phyloP scores from a whole-genome alignment of 2,329 filamentous ascomycete species.

The Trichoderma sp. region DNA sequence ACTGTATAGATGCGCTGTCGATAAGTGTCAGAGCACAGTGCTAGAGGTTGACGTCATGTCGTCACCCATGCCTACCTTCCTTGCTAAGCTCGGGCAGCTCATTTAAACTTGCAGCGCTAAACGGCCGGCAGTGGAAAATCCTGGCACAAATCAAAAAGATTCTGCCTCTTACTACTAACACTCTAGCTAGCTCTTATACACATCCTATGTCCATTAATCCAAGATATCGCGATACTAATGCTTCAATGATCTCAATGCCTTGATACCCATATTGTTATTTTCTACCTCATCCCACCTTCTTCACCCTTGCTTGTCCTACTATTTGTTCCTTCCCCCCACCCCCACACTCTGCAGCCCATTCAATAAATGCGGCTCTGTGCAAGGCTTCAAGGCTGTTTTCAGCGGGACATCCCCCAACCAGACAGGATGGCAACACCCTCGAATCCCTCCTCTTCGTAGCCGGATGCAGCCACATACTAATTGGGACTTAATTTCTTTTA shows the following conservation, averaged over 20 bases:
- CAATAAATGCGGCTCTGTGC: background rate
- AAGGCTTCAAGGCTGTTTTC: slow-evolving; percentile 6
- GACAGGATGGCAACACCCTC: background rate
- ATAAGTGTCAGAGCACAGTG: background rate
- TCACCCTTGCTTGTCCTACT: background rate
- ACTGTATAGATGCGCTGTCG: background rate
- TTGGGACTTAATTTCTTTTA: background rate
- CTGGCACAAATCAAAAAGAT: background rate
- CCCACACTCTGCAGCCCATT: background rate
- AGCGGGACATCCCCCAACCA: background rate
- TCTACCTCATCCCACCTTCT: background rate
- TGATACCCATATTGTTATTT: no score
- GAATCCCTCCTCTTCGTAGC: background rate
- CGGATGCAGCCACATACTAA: background rate
- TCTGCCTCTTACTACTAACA: background rate
- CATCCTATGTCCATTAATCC: background rate
- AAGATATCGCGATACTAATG: background rate
- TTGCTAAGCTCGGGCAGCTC: background rate
- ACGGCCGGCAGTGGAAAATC: background rate
- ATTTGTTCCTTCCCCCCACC: background rate
- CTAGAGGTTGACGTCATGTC: background rate
- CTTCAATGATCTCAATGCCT: background rate
- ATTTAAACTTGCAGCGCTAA: background rate
- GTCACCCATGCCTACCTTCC: background rate
- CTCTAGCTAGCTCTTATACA: background rate